Evolutionary conservation across 1,284 basidiomycete genomes (phyloP), one percentile per base, ranked within the genome.

Genomic region (Trichosporon coremiiforme): DNA sequence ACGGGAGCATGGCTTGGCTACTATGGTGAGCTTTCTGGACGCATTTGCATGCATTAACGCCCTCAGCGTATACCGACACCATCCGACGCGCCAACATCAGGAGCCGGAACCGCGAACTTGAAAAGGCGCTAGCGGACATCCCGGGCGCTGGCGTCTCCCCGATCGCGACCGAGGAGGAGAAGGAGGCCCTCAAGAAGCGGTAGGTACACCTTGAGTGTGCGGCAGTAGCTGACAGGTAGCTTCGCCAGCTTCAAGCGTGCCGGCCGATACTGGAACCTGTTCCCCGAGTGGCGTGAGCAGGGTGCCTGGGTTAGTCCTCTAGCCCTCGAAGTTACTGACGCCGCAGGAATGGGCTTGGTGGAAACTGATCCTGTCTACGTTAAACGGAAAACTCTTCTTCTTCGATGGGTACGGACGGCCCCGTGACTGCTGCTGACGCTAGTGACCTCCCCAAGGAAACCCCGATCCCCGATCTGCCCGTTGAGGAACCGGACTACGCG

Each of bases 231-330:
- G 53, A 65, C 57, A n/a, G 6, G n/a, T 15, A 83, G 80, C 10
- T 82, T 79, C 70, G 68, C 77, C 31, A 79, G 78, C 67, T 67
- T 80, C 50, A 75, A 76, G 69, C 82, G 78, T 66, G 80, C 80
- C 6, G 81, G 81, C 25, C 68, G 81, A 45, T 81, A 78, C 71
- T 82, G 81, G 75, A 86, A 86, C 72, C 84, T 85, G 2, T 83
- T 85, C 64, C 79, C 80, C 10, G 85, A 86, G 71, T 86, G 85
- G 85, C 77, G 85, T 69, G 85, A 86, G 71, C 85, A 86, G 73
- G 85, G 85, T n/a, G 80, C 81, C 17, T 83, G 82, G 82, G 80
- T 82, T 45, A 53, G 80, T 76, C 6, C 2, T 20, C 10, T 7
- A 33, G 6, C 35, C 20, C 12, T 31, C 8, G 9, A n/a, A 33